A percentile compares a stretch with the other conserved stretches of the same genome.
These are phyloP conservation scores for Starmerella sp. DNA, from an alignment of 805 yeast species.

Conservation along the genomic window DNA sequence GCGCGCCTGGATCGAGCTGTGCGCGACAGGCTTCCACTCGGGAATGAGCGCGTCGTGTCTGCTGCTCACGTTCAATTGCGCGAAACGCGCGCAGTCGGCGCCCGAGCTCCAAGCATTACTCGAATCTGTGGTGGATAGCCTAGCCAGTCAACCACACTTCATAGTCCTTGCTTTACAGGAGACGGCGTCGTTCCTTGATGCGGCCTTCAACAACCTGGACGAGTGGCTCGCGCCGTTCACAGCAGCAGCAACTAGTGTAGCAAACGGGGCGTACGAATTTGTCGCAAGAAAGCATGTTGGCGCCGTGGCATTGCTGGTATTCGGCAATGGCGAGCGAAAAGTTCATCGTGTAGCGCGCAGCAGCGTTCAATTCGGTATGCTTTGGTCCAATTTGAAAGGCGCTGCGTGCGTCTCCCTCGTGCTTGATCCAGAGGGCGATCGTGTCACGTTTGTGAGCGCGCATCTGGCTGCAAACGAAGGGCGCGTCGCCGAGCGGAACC, in stretches of 20 bases:
- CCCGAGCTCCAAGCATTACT: constrained; percentile 2
- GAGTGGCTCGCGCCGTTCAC: constrained; percentile 24
- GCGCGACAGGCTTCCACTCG: no score
- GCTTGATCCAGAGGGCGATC: constrained; percentile 31
- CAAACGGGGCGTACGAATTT: constrained; percentile 22
- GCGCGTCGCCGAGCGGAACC: constrained; percentile 40
- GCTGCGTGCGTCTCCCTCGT: constrained; percentile 45
- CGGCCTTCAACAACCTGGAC: constrained; percentile 23
- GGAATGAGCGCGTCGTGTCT: constrained; percentile 1
- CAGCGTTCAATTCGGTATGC: constrained; percentile 37
- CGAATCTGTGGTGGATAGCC: background rate
- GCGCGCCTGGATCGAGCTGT: background rate
- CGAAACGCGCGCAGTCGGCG: constrained; percentile 12
- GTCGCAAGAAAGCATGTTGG: constrained; percentile 24
- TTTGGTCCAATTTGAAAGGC: constrained; percentile 61
- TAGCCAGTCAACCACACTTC: constrained; percentile 19
- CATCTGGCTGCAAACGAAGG: constrained; percentile 82
- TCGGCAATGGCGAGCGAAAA: constrained; percentile 32
- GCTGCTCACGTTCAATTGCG: constrained; percentile 19
- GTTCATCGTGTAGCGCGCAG: constrained; percentile 10
- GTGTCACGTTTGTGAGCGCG: constrained; percentile 51
- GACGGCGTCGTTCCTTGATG: constrained; percentile 28
- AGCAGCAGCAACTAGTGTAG: background rate
- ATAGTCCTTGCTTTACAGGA: constrained; percentile 31
- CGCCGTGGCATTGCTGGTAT: constrained; percentile 26